phyloP scores from a whole-genome alignment of 208 protist species.

The Trypanosoma lewisi region DNA sequence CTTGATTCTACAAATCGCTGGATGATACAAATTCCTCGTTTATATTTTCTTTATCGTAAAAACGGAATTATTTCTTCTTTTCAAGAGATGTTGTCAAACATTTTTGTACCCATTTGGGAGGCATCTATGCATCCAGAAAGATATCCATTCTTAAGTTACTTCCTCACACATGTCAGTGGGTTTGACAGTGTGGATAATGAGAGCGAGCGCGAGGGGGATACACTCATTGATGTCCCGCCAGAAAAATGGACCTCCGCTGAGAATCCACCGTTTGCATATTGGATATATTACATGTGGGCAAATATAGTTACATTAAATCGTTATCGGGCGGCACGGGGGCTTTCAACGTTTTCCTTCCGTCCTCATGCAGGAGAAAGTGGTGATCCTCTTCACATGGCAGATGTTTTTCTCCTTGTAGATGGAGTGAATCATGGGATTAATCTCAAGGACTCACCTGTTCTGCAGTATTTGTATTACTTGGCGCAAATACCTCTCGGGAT shows the following conservation, averaged over 20 bases:
- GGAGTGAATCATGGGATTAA: constrained; percentile 97
- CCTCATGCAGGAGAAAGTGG: constrained; percentile 96
- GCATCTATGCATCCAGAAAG: constrained; percentile 89
- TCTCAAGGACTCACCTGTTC: constrained; percentile 84
- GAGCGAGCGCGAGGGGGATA: constrained; percentile 79
- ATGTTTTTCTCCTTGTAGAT: constrained; percentile 80
- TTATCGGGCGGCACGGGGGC: constrained; percentile 68
- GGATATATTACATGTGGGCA: constrained; percentile 97
- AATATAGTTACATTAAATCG: constrained; percentile 97
- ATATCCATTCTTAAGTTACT: constrained; percentile 92
- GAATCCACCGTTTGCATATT: constrained; percentile 92
- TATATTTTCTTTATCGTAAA: constrained; percentile 78
- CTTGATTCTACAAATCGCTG: constrained; percentile 93
- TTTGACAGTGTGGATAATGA: constrained; percentile 98
- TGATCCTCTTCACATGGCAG: constrained; percentile 87
- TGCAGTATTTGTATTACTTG: constrained; percentile 99
- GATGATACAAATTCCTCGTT: constrained; percentile 95
- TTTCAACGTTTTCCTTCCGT: constrained; percentile 94
- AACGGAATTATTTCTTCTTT: constrained; percentile 84
- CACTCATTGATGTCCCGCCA: constrained; percentile 35
- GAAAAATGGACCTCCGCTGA: constrained; percentile 42
- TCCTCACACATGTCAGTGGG: constrained; percentile 93
- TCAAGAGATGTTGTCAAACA: constrained; percentile 92
- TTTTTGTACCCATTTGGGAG: constrained; percentile 98
- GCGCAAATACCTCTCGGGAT: constrained; percentile 96